Evolutionary conservation across 2,329 filamentous ascomycete species (phyloP).

Genomic region (Trichoderma oligosporum): DNA sequence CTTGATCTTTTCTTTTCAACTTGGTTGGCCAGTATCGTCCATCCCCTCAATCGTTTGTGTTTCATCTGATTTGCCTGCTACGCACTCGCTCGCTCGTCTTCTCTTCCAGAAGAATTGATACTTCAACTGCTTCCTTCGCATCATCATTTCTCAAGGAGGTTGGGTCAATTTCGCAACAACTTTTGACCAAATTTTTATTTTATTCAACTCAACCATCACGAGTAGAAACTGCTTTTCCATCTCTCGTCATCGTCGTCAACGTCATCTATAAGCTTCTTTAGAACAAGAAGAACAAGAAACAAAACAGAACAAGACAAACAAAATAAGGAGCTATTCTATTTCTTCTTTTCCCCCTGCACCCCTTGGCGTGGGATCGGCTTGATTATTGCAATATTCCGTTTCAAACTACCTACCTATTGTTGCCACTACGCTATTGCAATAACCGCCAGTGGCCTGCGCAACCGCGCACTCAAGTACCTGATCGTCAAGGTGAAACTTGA

Average conservation of each 20-base stretch:
- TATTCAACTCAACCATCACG: background rate
- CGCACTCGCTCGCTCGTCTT: slow-evolving; percentile 1
- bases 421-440: background rate
- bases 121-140: slow-evolving; percentile 12
- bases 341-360: background rate
- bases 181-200: too few relatives aligned
- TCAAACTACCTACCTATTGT: slow-evolving; percentile 8
- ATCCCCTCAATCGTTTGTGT: slow-evolving; percentile 6
- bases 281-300: too few relatives aligned
- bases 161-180: slow-evolving; percentile 7
- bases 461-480: background rate
- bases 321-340: slow-evolving; percentile 5
- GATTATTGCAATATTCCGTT: slow-evolving; percentile 7
- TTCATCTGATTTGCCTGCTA: slow-evolving; percentile 2
- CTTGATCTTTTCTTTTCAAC: background rate
- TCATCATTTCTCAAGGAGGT: slow-evolving; percentile 18
- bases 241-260: background rate
- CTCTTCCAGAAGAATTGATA: background rate
- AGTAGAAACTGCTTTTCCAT: background rate
- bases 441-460: background rate
- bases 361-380: slow-evolving; percentile 12
- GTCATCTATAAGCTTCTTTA: too few relatives aligned
- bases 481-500: slow-evolving; percentile 11
- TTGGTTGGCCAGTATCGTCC: slow-evolving; percentile 12
- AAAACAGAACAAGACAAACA: too few relatives aligned